These are phyloP conservation scores for Scytalidium sp. DNA, from an alignment of 2,329 filamentous ascomycete species.

Conservation along the genomic window DNA sequence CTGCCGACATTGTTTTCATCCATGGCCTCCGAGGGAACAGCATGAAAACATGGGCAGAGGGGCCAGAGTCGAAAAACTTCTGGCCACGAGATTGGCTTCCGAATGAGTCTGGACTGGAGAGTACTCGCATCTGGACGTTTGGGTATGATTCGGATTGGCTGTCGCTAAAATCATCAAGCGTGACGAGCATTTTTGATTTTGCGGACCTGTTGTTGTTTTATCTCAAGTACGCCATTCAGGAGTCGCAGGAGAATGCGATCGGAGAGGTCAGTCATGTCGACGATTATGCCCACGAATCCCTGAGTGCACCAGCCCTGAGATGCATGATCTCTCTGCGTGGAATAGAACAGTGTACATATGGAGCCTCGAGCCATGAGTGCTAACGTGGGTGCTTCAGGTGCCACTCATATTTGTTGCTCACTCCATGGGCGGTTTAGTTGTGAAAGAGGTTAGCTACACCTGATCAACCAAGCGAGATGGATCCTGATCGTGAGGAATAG, in stretches of 20 bases:
- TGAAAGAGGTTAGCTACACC: neutral
- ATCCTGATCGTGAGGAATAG: neutral
- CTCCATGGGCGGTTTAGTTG: slow-evolving; percentile 17
- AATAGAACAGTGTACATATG: too few relatives aligned
- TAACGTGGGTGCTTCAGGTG: neutral
- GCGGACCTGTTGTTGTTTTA: neutral
- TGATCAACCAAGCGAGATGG: neutral
- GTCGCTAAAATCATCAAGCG: neutral
- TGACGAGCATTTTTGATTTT: neutral
- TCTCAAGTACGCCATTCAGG: neutral
- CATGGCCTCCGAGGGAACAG: slow-evolving; percentile 36
- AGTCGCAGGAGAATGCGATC: neutral
- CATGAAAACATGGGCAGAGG: slow-evolving; percentile 32
- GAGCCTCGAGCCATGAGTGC: too few relatives aligned
- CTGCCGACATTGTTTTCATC: slow-evolving; percentile 36
- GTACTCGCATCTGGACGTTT: slow-evolving; percentile 30
- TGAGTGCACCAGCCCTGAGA: too few relatives aligned
- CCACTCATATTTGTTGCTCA: slow-evolving; percentile 33
- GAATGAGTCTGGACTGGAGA: slow-evolving; percentile 24
- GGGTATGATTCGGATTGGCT: slow-evolving; percentile 15
- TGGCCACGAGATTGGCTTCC: slow-evolving; percentile 35
- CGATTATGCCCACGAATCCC: too few relatives aligned
- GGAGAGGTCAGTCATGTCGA: too few relatives aligned
- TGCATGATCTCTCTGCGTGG: too few relatives aligned
- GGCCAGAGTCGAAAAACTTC: slow-evolving; percentile 16